Evolutionary conservation across 2,329 filamentous ascomycete species (phyloP).

Genomic region (Trichoderma sp.): DNA sequence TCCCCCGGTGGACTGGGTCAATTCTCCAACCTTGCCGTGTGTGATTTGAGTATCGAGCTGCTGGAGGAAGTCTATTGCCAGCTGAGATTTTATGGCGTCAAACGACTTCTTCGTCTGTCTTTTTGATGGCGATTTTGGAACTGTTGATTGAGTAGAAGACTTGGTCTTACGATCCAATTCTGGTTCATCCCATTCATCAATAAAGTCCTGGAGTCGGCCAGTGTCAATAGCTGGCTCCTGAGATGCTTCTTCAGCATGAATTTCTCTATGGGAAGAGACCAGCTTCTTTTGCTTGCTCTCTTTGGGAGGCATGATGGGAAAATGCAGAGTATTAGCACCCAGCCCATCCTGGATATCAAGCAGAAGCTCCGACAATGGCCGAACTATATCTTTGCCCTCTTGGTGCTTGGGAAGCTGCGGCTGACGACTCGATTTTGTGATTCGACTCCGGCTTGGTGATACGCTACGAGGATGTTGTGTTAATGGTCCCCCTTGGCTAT

Average conservation of each 20-base stretch:
- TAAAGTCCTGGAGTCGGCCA: conserved; percentile 58
- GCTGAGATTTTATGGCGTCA: conserved; percentile 55
- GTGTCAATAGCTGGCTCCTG: conserved; percentile 52
- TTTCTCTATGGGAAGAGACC: conserved; percentile 33
- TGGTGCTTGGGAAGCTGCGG: neutral
- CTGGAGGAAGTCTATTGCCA: conserved; percentile 62
- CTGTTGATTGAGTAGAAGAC: conserved; percentile 23
- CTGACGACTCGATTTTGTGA: neutral
- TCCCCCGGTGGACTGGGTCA: conserved; percentile 65
- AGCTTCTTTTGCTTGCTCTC: conserved; percentile 22
- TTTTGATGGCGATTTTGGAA: conserved; percentile 26
- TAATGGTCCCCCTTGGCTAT: neutral
- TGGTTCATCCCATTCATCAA: conserved; percentile 63
- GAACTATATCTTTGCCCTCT: neutral
- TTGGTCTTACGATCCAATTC: conserved; percentile 51
- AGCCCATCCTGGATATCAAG: neutral
- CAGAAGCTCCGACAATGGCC: neutral
- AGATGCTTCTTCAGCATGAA: conserved; percentile 50
- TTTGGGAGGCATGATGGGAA: neutral
- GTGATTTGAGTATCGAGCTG: conserved; percentile 69
- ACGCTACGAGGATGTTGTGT: neutral
- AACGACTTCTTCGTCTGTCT: conserved; percentile 57
- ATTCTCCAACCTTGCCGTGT: conserved; percentile 52
- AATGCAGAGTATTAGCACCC: neutral
- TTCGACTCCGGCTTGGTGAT: neutral